Conservation (phyloP, 2,329 filamentous ascomycete genomes). For the Nannizzia gypsea region DNA sequence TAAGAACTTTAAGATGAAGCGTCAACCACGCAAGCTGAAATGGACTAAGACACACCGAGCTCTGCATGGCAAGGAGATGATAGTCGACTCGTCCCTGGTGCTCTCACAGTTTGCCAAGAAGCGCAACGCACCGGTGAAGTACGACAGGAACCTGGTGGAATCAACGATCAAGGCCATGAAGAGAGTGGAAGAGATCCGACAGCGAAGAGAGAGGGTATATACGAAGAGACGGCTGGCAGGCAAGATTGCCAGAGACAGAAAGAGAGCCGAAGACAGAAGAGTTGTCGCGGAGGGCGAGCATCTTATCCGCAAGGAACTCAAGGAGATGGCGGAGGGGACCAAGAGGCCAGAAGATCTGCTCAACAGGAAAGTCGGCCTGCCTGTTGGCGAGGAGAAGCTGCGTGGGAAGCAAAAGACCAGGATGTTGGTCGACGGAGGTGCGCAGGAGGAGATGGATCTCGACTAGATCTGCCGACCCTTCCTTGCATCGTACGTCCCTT, state of each 20-base stretch:
- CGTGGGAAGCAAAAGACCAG: constrained; percentile 35
- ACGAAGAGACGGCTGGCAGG: constrained; percentile 89
- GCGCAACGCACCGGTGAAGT: constrained; percentile 87
- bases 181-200: constrained; percentile 73
- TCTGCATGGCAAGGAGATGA: constrained; percentile 74
- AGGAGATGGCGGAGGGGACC: constrained; percentile 43
- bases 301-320: constrained; percentile 62
- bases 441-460: constrained; percentile 38
- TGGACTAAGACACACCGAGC: constrained; percentile 93
- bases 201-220: constrained; percentile 75
- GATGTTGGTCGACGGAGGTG: constrained; percentile 34
- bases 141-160: constrained; percentile 82
- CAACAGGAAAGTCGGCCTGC: constrained; percentile 25
- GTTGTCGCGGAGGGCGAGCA: constrained; percentile 87
- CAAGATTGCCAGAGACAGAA: constrained; percentile 59
- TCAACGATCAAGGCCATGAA: constrained; percentile 89
- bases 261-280: constrained; percentile 69
- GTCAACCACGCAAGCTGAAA: constrained; percentile 89
- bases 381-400: constrained; percentile 32
- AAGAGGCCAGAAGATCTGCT: constrained; percentile 25
- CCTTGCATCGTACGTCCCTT: background rate
- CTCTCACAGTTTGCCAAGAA: constrained; percentile 67
- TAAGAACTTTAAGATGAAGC: constrained; percentile 92
- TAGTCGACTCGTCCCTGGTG: constrained; percentile 76
- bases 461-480: constrained; percentile 20